phyloP scores from a whole-genome alignment of 164 flowering plant genomes.

The Taxillus chinensis region DNA sequence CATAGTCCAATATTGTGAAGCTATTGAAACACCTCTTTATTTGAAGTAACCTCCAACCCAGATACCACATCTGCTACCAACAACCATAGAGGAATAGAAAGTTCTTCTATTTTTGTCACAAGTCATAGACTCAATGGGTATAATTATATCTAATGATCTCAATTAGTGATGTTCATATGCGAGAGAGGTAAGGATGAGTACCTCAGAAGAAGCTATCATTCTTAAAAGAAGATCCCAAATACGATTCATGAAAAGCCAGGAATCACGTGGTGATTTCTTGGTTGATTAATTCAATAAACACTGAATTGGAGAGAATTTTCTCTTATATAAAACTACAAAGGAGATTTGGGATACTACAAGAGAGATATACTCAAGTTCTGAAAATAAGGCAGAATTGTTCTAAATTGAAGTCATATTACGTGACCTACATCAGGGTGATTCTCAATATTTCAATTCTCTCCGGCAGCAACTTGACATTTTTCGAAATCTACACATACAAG shows the following conservation, averaged over 20 bases:
- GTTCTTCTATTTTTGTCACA: not conserved
- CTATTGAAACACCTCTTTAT: too few relatives aligned
- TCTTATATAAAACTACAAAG: not conserved
- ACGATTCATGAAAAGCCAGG: not conserved
- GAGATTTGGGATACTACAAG: not conserved
- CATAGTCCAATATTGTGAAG: too few relatives aligned
- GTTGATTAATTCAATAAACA: not conserved
- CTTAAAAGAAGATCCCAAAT: not conserved
- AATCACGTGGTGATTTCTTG: not conserved
- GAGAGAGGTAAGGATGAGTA: not conserved
- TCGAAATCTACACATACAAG: too few relatives aligned
- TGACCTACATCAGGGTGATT: too few relatives aligned
- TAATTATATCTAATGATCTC: too few relatives aligned
- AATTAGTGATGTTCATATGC: too few relatives aligned
- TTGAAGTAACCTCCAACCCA: not conserved
- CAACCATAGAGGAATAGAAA: not conserved
- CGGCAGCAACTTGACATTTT: too few relatives aligned
- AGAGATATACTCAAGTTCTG: not conserved
- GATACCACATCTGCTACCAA: not conserved
- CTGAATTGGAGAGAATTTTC: not conserved
- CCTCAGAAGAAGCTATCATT: not conserved
- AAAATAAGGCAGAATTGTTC: not conserved
- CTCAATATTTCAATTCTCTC: too few relatives aligned
- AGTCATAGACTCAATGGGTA: not conserved
- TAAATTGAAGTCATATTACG: not conserved